Evolutionary conservation across 2,329 filamentous ascomycete species (phyloP).

Genomic region (Fusarium nanum): DNA sequence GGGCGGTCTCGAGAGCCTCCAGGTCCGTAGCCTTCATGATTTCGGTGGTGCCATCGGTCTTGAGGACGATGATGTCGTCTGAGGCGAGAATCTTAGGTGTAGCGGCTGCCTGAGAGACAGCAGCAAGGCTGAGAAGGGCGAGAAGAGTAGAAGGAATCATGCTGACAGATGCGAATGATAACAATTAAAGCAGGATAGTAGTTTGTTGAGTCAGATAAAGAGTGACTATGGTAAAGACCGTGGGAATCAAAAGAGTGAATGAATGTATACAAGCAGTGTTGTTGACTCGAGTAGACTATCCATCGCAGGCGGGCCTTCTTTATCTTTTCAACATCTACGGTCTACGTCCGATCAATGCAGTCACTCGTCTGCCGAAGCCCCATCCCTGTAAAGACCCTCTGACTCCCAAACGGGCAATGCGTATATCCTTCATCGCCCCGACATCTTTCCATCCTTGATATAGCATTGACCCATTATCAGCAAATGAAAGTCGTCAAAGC

Average conservation of each 20-base stretch:
- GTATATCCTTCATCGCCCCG: not conserved
- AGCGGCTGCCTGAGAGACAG: conserved; percentile 27
- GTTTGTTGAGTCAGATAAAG: not conserved
- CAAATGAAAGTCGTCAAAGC: not conserved
- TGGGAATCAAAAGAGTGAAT: not conserved
- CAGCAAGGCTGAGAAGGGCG: conserved; percentile 30
- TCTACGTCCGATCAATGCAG: not conserved
- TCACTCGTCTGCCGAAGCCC: not conserved
- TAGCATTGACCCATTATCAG: not conserved
- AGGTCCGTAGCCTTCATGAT: conserved; percentile 41
- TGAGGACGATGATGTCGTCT: conserved; percentile 40
- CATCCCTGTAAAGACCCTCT: not conserved
- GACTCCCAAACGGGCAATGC: conserved; percentile 12
- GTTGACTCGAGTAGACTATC: not conserved
- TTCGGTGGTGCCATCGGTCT: conserved; percentile 26
- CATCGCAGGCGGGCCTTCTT: not conserved
- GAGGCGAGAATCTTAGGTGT: conserved; percentile 13
- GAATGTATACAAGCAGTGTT: conserved; percentile 1
- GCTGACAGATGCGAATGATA: not conserved
- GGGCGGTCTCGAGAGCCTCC: conserved; percentile 28
- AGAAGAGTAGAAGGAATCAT: conserved; percentile 35
- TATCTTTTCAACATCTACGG: conserved; percentile 15
- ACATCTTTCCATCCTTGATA: not conserved
- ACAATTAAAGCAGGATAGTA: not conserved
- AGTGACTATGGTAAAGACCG: conserved; percentile 14